phyloP scores from a whole-genome alignment of 176 grass and related monocot species.

The Panicum miliaceum region DNA sequence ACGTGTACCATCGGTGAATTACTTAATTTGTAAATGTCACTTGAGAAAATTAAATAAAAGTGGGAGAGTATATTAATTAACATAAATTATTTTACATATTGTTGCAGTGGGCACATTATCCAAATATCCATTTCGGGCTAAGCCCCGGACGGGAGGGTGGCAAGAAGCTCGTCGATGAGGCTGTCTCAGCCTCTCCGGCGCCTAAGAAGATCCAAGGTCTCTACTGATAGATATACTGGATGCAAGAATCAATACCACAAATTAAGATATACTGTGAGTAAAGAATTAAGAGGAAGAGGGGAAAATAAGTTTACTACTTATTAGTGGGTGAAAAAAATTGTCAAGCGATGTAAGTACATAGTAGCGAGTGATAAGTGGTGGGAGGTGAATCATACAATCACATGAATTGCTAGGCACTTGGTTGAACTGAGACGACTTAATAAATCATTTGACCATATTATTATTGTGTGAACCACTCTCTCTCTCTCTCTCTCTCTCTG shows the following conservation, averaged over 20 bases:
- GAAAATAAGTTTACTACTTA: neutral
- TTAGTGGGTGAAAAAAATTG: slow-evolving; percentile 25
- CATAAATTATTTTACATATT: neutral
- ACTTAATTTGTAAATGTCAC: neutral
- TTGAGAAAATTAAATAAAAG: neutral
- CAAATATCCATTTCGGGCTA: slow-evolving; percentile 82
- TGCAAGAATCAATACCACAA: neutral
- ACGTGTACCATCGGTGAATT: neutral
- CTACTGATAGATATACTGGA: slow-evolving; percentile 54
- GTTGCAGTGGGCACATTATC: slow-evolving; percentile 97
- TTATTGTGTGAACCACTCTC: neutral
- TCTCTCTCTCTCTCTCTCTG: neutral
- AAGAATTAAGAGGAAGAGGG: neutral
- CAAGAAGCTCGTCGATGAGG: slow-evolving; percentile 57
- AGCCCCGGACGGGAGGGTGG: slow-evolving; percentile 46
- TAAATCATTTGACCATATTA: slow-evolving; percentile 40
- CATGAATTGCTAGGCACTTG: slow-evolving; percentile 19
- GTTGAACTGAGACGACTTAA: slow-evolving; percentile 17
- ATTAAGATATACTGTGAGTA: slow-evolving; percentile 22
- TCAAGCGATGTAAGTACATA: slow-evolving; percentile 37
- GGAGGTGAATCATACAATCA: slow-evolving; percentile 21
- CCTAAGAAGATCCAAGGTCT: slow-evolving; percentile 71
- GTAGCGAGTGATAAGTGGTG: slow-evolving; percentile 8
- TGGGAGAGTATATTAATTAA: neutral
- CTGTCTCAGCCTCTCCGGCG: slow-evolving; percentile 30